Conservation (phyloP, 371 early-diverging fungal species). For the Syncephalastrum sp. region DNA sequence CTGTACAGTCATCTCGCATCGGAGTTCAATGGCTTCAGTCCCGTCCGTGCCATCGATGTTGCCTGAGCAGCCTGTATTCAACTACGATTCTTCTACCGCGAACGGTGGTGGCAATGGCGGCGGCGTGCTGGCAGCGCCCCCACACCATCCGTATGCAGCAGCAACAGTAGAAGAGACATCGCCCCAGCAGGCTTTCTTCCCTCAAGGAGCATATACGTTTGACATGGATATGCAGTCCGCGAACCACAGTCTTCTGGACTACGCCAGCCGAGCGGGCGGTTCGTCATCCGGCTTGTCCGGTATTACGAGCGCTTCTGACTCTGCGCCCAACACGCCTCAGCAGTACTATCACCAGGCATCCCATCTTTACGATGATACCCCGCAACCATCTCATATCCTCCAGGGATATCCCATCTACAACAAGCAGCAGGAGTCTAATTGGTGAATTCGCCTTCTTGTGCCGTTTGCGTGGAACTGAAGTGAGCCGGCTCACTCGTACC, state of each 20-base stretch:
- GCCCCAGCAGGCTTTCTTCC: neutral
- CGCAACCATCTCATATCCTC: too few species aligned
- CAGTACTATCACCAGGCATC: conserved; percentile 9
- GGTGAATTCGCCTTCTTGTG: too few species aligned
- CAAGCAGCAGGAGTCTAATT: too few species aligned
- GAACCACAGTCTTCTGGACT: conserved; percentile 7
- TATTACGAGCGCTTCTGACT: conserved; percentile 8
- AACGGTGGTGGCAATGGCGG: too few species aligned
- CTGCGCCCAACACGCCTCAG: conserved; percentile 12
- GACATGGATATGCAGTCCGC: conserved; percentile 5
- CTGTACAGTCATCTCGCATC: too few species aligned
- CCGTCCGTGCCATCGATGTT: conserved; percentile 14
- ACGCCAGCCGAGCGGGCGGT: conserved; percentile 9
- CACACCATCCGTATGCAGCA: conserved; percentile 7
- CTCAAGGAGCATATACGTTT: conserved; percentile 1
- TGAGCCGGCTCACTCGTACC: too few species aligned
- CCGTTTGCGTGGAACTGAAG: too few species aligned
- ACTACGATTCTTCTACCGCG: too few species aligned
- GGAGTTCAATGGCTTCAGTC: conserved; percentile 5
- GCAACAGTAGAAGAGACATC: neutral
- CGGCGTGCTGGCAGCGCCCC: neutral
- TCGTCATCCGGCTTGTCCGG: conserved; percentile 12
- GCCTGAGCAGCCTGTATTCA: neutral
- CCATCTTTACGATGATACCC: conserved; percentile 10
- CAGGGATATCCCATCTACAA: too few species aligned